Percentiles rank a stretch among this genome's conserved stretches.
phyloP scores from a whole-genome alignment of 176 grass and related monocot genomes.

The Musa troglodytarum region DNA sequence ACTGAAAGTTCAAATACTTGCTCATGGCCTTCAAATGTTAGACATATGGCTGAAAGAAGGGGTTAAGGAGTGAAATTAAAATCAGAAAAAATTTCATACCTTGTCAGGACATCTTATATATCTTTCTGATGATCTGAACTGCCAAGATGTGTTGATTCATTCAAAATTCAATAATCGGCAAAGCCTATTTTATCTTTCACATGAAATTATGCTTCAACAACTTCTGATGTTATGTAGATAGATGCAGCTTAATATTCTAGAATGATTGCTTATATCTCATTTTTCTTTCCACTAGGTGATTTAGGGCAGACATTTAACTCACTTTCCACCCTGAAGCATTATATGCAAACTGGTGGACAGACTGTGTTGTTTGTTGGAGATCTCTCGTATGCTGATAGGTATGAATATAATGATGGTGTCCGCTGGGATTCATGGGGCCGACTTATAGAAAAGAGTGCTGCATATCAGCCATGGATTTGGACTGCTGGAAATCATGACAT shows the following conservation, averaged over 20 bases:
- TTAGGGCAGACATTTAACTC: conserved; percentile 96
- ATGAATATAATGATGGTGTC: conserved; percentile 63
- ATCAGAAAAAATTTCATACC: too few species aligned
- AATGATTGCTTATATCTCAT: conserved; percentile 6
- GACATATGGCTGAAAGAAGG: too few species aligned
- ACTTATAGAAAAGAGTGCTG: conserved; percentile 63
- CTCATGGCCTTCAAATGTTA: too few species aligned
- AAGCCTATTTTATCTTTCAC: not conserved
- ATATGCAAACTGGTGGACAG: conserved; percentile 60
- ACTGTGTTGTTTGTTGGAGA: conserved; percentile 77
- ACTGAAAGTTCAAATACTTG: too few species aligned
- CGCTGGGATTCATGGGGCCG: conserved; percentile 87
- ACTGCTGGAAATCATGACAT: conserved; percentile 87
- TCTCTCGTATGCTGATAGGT: conserved; percentile 84
- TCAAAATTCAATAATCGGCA: not conserved
- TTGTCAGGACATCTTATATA: too few species aligned
- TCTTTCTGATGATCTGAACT: too few species aligned
- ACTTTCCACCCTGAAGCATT: conserved; percentile 92
- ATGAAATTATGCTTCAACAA: not conserved
- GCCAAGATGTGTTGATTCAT: not conserved
- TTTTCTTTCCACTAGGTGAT: conserved; percentile 44
- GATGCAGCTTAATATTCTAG: not conserved
- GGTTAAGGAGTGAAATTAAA: too few species aligned
- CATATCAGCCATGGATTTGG: conserved; percentile 93
- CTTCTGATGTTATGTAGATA: not conserved